Percentiles rank a stretch among this genome's conserved stretches.
Evolutionary conservation across 225 moss, liverwort and hornwort species (phyloP).

Genomic region (Sphagnum tenellum): DNA sequence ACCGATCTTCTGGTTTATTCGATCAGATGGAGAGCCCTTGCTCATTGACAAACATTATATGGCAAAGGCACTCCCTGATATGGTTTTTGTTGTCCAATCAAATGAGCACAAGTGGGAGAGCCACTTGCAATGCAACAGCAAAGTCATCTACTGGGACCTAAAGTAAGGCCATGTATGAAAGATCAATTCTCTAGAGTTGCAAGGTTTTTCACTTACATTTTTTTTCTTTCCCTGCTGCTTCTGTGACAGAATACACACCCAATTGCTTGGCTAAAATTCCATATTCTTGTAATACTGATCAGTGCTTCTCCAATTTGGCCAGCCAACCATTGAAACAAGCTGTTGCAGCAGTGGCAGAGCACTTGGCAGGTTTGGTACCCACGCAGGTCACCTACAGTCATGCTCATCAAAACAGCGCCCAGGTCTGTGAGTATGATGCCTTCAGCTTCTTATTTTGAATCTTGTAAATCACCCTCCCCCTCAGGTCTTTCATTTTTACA

Average conservation of each 20-base stretch:
- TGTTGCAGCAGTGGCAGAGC: constrained; percentile 93
- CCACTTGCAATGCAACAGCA: constrained; percentile 93
- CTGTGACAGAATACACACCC: too few species aligned
- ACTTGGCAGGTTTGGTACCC: constrained; percentile 80
- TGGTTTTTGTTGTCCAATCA: constrained; percentile 94
- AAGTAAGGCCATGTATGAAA: constrained; percentile 21
- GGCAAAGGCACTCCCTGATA: constrained; percentile 88
- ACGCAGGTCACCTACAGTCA: constrained; percentile 78
- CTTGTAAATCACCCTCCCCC: not conserved
- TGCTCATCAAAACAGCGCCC: constrained; percentile 74
- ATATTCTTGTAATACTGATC: too few species aligned
- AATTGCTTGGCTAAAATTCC: too few species aligned
- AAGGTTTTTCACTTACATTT: not conserved
- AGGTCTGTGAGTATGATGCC: constrained; percentile 25
- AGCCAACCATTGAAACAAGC: constrained; percentile 85
- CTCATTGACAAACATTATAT: constrained; percentile 91
- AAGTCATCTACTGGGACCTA: constrained; percentile 84
- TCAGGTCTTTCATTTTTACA: too few species aligned
- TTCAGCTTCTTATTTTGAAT: not conserved
- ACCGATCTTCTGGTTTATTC: constrained; percentile 94
- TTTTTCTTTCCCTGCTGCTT: too few species aligned
- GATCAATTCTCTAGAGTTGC: not conserved
- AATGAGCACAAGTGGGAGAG: constrained; percentile 68
- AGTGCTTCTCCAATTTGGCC: constrained; percentile 4
- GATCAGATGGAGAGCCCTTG: constrained; percentile 64